Base-by-base conservation (phyloP, 306 rosid genomes). In the Sicyos edulis region DNA sequence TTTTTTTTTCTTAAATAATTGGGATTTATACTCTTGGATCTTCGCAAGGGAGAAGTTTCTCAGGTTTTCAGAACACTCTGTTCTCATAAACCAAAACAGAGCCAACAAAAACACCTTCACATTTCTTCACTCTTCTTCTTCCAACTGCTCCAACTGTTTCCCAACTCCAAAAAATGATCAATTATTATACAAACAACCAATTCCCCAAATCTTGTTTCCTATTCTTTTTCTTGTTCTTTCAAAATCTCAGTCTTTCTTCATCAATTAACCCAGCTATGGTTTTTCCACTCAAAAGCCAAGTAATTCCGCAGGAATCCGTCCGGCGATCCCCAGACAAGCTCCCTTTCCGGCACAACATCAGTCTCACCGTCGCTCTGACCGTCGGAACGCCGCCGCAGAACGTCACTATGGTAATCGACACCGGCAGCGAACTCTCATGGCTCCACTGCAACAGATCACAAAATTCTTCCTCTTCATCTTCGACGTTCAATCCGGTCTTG, bases 361-460 rank as follows among this genome's bases (percentile, higher is more conserved):
- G 85, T 55, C 89, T 89, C 78, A 88, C 91, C 0, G 95, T 92
- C 64, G 77, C 92, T 40, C 78, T 88, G 69, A 70, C 95, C 0
- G 89, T 86, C 19, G 95, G 97, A 53, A 86, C 92, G 7, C 96
- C 96, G 8, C 92, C 96, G n/a, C 96, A 92, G 73, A 88, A 88
- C 45, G 95, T 89, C 16, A 78, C 96, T 14, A 81, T 89, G 92
- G 91, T 89, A 58, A 80, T 89, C 24, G 96, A 89, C 80, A 92
- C 96, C 3, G 97, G 97, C 14, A 89, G 96, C 58, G 97, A 89
- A 64, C 96, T 92, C 65, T 88, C 96, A 12, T 92, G 97, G 97
- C 91, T 89, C 10, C 87, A 83, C 54, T 86, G 96, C 76, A 89
- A 79, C 77, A 83, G 12, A 37, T 71, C 84, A 34, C 60, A 24